Evolutionary conservation across 352 stramenopile species (phyloP).

Genomic region (Elongisporangium prolatum): DNA sequence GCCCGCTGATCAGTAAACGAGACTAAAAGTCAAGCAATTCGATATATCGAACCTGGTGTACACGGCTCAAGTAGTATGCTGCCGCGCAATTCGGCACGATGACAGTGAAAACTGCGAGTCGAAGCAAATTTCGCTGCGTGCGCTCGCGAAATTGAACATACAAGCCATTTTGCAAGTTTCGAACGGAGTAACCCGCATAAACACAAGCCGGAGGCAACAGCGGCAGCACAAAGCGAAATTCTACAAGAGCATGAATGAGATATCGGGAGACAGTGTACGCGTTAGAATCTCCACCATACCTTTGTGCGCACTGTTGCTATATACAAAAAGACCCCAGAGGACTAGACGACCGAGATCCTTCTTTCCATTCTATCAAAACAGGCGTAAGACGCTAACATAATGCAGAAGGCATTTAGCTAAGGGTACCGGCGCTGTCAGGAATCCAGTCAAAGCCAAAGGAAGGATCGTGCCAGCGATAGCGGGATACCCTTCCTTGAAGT

Average conservation of each 20-base stretch:
- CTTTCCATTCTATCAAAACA: constrained; percentile 30
- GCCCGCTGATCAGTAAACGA: not conserved
- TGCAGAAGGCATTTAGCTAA: not conserved
- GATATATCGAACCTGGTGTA: constrained; percentile 21
- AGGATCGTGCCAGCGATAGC: constrained; percentile 59
- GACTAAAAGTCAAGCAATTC: not conserved
- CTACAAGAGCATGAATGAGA: constrained; percentile 15
- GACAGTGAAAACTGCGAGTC: constrained; percentile 38
- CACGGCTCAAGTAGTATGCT: constrained; percentile 66
- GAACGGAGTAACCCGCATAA: constrained; percentile 71
- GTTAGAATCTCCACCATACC: too few relatives aligned
- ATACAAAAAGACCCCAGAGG: constrained; percentile 68
- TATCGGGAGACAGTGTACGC: too few relatives aligned
- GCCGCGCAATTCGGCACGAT: constrained; percentile 60
- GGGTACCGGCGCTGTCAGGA: constrained; percentile 49
- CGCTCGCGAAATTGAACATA: constrained; percentile 50
- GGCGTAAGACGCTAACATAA: not conserved
- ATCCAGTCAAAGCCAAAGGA: constrained; percentile 42
- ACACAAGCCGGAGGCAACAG: constrained; percentile 66
- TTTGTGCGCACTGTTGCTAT: constrained; percentile 80
- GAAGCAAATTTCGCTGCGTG: constrained; percentile 54
- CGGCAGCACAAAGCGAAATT: constrained; percentile 85
- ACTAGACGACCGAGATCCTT: constrained; percentile 65
- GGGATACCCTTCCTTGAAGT: constrained; percentile 76
- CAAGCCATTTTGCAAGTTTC: constrained; percentile 58